These are phyloP conservation scores for Emergomyces pasteurianus DNA, from an alignment of 2,329 filamentous ascomycete species.

Conservation along the genomic window DNA sequence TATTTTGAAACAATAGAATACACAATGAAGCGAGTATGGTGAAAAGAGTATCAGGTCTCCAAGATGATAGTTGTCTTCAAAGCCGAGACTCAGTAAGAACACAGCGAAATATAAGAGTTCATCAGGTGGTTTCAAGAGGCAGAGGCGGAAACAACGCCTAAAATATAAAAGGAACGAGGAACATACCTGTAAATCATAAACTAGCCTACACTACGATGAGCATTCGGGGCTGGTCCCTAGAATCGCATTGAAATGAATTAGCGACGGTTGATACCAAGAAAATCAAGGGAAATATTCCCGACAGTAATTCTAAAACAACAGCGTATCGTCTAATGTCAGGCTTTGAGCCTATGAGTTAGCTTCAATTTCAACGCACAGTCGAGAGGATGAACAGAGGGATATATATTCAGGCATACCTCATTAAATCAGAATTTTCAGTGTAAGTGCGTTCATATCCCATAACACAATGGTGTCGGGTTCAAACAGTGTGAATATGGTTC, in stretches of 20 bases:
- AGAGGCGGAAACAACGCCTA: not conserved
- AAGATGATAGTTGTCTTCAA: slow-evolving; percentile 53
- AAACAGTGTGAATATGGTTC: slow-evolving; percentile 63
- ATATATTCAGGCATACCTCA: slow-evolving; percentile 38
- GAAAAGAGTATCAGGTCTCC: slow-evolving; percentile 46
- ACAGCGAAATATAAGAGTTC: slow-evolving; percentile 51
- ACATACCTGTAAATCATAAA: slow-evolving; percentile 1
- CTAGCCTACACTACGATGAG: not conserved
- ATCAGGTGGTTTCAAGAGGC: slow-evolving; percentile 34
- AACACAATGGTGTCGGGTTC: slow-evolving; percentile 43
- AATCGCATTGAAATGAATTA: slow-evolving; percentile 18
- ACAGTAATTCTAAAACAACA: slow-evolving; percentile 12
- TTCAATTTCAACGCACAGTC: slow-evolving; percentile 5
- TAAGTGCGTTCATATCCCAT: slow-evolving; percentile 45
- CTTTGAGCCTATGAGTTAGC: slow-evolving; percentile 18
- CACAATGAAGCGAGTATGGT: not conserved
- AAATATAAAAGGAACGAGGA: slow-evolving; percentile 1
- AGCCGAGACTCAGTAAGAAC: slow-evolving; percentile 49
- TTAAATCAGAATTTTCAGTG: slow-evolving; percentile 62
- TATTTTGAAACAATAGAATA: not conserved
- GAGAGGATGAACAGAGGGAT: not conserved
- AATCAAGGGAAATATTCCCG: slow-evolving; percentile 11
- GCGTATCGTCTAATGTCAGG: slow-evolving; percentile 32
- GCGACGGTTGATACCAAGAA: slow-evolving; percentile 11
- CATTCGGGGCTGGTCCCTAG: slow-evolving; percentile 7